Percentiles rank a stretch among this genome's conserved stretches.
Conservation (phyloP, 768 basidiomycete species). For the Royoungia palumana region DNA sequence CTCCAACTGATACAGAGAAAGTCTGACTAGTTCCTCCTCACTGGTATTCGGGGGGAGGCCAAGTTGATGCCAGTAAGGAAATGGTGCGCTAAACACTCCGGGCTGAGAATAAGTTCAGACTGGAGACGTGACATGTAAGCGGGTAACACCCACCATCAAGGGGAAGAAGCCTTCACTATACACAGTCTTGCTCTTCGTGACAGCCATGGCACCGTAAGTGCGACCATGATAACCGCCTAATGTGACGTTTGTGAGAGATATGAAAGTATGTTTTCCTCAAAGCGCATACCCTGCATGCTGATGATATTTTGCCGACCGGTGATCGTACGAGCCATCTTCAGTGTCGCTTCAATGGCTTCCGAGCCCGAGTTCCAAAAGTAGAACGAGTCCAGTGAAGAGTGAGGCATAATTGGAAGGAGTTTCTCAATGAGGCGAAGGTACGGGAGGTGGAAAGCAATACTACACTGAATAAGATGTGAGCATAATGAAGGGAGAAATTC, state of each 20-base stretch:
- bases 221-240: constrained; percentile 85
- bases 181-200: constrained; percentile 92
- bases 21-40: constrained; percentile 52
- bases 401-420: constrained; percentile 85
- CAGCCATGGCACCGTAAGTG: constrained; percentile 88
- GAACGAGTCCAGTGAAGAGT: constrained; percentile 89
- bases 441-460: constrained; percentile 83
- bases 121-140: not conserved
- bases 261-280: not conserved
- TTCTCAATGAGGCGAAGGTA: constrained; percentile 85
- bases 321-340: constrained; percentile 79
- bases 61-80: constrained; percentile 91
- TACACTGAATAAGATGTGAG: constrained; percentile 55
- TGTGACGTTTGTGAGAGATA: constrained; percentile 1
- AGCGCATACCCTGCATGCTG: constrained; percentile 70
- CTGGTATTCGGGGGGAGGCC: constrained; percentile 55
- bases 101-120: constrained; percentile 46
- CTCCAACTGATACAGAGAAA: constrained; percentile 78
- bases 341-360: constrained; percentile 85
- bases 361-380: constrained; percentile 98
- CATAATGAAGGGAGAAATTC: not conserved
- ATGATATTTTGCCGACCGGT: constrained; percentile 89
- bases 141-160: constrained; percentile 63
- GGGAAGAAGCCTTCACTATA: constrained; percentile 79
- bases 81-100: constrained; percentile 76